These are phyloP conservation scores for Echinochloa phyllopogon DNA, from an alignment of 176 grass and related monocot genomes.

Conservation along the genomic window DNA sequence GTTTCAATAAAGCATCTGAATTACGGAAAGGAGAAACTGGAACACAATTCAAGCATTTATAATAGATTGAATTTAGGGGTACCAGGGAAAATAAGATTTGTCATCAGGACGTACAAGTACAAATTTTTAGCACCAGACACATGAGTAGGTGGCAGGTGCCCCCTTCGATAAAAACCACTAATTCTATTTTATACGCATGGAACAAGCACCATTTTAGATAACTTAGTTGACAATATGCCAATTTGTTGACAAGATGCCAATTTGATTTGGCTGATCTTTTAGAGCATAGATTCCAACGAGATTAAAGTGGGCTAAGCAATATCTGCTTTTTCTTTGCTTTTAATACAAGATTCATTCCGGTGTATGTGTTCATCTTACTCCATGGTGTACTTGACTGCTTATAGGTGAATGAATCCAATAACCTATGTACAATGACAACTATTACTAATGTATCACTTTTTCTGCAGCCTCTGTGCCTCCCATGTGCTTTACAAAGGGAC, in stretches of 20 bases:
- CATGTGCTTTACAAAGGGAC: background rate
- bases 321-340: too few relatives aligned
- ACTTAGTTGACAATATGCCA: too few relatives aligned
- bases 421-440: too few relatives aligned
- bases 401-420: too few relatives aligned
- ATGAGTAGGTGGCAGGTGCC: background rate
- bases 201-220: background rate
- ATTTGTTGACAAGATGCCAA: background rate
- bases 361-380: too few relatives aligned
- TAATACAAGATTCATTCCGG: too few relatives aligned
- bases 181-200: too few relatives aligned
- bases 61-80: background rate
- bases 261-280: background rate
- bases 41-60: conserved; percentile 4
- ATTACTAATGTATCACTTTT: background rate
- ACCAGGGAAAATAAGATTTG: background rate
- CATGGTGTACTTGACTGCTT: too few relatives aligned
- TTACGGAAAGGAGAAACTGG: background rate
- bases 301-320: background rate
- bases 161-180: too few relatives aligned
- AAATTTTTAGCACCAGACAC: background rate
- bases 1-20: background rate
- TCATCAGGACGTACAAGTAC: background rate
- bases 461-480: background rate
- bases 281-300: background rate